These are phyloP conservation scores for Cladosporium sp. DNA, from an alignment of 2,329 filamentous ascomycete genomes.

Conservation along the genomic window DNA sequence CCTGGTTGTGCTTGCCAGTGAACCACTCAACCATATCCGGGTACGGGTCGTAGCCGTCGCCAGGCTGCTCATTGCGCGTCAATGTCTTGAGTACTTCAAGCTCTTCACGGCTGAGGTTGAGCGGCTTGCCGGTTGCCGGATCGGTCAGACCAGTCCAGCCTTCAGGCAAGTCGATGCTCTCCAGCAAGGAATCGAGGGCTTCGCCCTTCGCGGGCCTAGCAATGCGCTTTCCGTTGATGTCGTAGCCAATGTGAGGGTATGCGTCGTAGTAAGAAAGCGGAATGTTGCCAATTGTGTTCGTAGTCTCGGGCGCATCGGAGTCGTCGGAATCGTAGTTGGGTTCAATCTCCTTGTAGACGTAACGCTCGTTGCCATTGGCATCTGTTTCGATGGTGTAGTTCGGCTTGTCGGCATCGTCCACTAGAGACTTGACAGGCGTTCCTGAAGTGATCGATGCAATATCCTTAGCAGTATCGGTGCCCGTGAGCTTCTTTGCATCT, in stretches of 20 bases:
- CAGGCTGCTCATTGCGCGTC: slow-evolving; percentile 80
- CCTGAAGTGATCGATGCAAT: slow-evolving; percentile 20
- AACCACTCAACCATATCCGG: slow-evolving; percentile 93
- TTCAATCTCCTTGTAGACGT: slow-evolving; percentile 89
- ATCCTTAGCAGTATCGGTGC: slow-evolving; percentile 24
- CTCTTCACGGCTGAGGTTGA: slow-evolving; percentile 83
- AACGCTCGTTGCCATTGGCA: slow-evolving; percentile 85
- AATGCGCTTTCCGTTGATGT: slow-evolving; percentile 98
- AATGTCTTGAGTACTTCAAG: slow-evolving; percentile 82
- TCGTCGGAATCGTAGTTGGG: slow-evolving; percentile 96
- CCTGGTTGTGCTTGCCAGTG: slow-evolving; percentile 71
- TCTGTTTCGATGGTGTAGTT: slow-evolving; percentile 66
- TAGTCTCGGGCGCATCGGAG: slow-evolving; percentile 70
- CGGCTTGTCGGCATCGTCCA: slow-evolving; percentile 30
- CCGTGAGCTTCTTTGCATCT: slow-evolving; percentile 23
- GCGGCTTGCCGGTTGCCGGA: slow-evolving; percentile 84
- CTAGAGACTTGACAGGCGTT: slow-evolving; percentile 18
- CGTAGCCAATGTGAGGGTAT: slow-evolving; percentile 96
- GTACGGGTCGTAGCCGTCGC: slow-evolving; percentile 89
- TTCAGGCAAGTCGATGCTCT: slow-evolving; percentile 94
- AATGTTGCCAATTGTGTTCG: slow-evolving; percentile 94
- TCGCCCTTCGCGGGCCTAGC: slow-evolving; percentile 92
- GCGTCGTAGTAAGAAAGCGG: slow-evolving; percentile 93
- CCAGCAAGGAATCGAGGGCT: slow-evolving; percentile 85
- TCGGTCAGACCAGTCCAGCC: slow-evolving; percentile 97